Base-by-base conservation (phyloP, 805 yeast genomes). In the Cyberlindnera maritima region DNA sequence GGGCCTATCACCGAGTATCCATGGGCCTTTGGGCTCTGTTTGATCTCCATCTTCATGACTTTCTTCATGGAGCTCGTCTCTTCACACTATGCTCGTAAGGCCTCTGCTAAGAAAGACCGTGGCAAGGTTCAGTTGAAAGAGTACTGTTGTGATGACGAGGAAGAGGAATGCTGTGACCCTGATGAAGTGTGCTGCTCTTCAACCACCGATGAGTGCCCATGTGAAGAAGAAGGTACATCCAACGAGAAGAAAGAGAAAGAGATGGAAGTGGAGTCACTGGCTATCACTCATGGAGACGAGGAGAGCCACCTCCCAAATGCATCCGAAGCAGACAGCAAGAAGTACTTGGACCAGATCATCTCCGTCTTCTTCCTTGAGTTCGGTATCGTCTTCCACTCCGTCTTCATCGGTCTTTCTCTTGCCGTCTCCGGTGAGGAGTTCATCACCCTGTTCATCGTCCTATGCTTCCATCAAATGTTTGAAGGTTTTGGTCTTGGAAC, bases 401-500 rank as follows among this genome's bases (percentile, higher is more conserved):
- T 88, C 2, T 86, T 88, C 58, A 76, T 88, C 46, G 96, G 96
- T 21, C 70, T 88, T 44, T 75, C 94, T 0, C 70, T 88, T 38
- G 87, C 94, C 2, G 85, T 85, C 15, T 71, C 94, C 4, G 94
- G 91, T 40, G 84, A 79, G 2, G 92, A 85, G 61, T 88, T 87
- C 60, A 76, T 71, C 48, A 76, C 87, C 5, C 69, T 88, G 41
- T 87, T 84, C 64, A 75, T 84, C 52, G 96, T 77, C 13, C 53
- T 76, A 36, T 77, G 81, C 6, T 81, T 80, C 72, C 90, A 88
- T 63, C 96, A 88, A 65, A 72, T 82, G 71, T 88, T 88, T 60
- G 96, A 88, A 68, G 96, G 96, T 40, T 72, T 88, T 41, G 96
- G 96, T 49, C 70, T 88, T 54, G 96, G 96, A 19, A 76, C 92